These are phyloP conservation scores for Grammothele lineata DNA, from an alignment of 768 basidiomycete species.

Conservation along the genomic window DNA sequence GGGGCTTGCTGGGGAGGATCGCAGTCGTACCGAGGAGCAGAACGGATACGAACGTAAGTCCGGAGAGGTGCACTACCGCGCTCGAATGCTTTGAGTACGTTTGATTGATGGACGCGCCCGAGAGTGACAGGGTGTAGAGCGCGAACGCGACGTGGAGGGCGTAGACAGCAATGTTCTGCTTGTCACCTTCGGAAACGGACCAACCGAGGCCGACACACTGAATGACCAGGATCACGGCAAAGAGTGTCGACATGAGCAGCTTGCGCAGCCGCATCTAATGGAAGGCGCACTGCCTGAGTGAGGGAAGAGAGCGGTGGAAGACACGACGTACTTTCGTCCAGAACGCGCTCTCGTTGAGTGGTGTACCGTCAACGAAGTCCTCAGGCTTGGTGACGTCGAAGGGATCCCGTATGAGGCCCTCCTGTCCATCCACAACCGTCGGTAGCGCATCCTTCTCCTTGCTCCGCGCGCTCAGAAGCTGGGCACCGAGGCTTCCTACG, in stretches of 20 bases:
- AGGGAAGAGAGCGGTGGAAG: not conserved
- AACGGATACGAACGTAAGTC: slow-evolving; percentile 47
- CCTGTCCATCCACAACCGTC: slow-evolving; percentile 21
- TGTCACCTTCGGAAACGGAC: slow-evolving; percentile 32
- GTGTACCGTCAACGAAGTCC: slow-evolving; percentile 64
- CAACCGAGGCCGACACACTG: slow-evolving; percentile 56
- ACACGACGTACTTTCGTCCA: slow-evolving; percentile 45
- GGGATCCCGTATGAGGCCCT: slow-evolving; percentile 40
- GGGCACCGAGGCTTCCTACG: slow-evolving; percentile 39
- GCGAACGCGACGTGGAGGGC: slow-evolving; percentile 49
- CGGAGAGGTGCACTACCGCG: slow-evolving; percentile 54
- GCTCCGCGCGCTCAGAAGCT: slow-evolving; percentile 35
- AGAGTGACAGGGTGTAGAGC: slow-evolving; percentile 54
- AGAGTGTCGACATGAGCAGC: not conserved
- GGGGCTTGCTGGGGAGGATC: slow-evolving; percentile 50
- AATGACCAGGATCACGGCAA: slow-evolving; percentile 44
- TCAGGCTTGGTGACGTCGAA: slow-evolving; percentile 72
- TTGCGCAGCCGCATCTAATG: not conserved
- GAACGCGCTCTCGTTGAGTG: slow-evolving; percentile 57
- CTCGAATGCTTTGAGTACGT: slow-evolving; percentile 36
- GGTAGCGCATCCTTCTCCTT: slow-evolving; percentile 52
- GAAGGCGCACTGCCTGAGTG: no score
- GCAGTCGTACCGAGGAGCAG: slow-evolving; percentile 42
- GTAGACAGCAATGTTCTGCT: slow-evolving; percentile 32
- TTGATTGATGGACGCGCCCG: slow-evolving; percentile 45